Evolutionary conservation across 2,329 filamentous ascomycete species (phyloP).

Genomic region (Aspergillus sp.): DNA sequence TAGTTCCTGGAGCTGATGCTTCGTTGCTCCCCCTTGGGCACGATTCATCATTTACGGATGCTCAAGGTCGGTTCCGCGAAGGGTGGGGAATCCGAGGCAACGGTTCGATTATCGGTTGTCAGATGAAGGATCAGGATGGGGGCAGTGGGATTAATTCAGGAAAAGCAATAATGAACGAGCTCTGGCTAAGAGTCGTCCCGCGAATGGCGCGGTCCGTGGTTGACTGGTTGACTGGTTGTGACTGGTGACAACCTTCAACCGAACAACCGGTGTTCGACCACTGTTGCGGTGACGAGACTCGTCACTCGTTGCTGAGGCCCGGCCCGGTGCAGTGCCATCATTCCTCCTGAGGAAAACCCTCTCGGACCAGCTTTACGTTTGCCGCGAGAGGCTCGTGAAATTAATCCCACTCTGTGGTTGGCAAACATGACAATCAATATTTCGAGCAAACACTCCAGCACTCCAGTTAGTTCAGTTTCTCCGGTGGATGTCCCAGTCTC

Average conservation of each 20-base stretch:
- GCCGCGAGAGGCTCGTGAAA: not conserved
- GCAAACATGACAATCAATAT: not conserved
- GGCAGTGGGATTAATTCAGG: not conserved
- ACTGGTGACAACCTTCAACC: too few species aligned
- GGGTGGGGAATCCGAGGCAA: slow-evolving; percentile 14
- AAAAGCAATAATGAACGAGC: not conserved
- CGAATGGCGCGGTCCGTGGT: slow-evolving; percentile 6
- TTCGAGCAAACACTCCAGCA: not conserved
- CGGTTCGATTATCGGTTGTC: slow-evolving; percentile 21
- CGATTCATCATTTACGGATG: not conserved
- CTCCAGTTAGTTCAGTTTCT: not conserved
- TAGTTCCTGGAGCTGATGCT: too few species aligned
- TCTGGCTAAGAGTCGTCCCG: not conserved
- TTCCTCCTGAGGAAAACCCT: not conserved
- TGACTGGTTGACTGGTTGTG: not conserved
- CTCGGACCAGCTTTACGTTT: not conserved
- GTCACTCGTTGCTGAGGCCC: not conserved
- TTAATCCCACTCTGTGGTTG: not conserved
- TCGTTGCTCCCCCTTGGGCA: not conserved
- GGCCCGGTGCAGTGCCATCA: not conserved
- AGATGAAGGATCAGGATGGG: not conserved
- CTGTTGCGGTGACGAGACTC: not conserved
- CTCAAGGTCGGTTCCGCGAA: not conserved
- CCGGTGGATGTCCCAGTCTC: not conserved
- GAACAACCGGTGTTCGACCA: not conserved